Conservation (phyloP, 495 filamentous ascomycete species). For the Delitschia confertaspora region DNA sequence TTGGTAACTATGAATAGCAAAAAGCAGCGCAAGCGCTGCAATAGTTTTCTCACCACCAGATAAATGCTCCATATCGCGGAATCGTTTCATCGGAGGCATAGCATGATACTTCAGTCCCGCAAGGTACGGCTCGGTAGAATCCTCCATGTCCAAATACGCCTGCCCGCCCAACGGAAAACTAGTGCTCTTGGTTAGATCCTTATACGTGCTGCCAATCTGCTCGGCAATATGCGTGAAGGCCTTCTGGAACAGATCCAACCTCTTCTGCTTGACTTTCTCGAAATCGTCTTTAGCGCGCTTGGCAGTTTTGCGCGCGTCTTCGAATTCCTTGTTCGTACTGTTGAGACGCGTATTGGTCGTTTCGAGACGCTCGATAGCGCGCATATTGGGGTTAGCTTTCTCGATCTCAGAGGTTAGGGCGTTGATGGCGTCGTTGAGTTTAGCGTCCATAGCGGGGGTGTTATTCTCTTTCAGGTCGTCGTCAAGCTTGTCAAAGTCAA, state of each 20-base stretch:
- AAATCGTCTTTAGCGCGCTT: constrained; percentile 75
- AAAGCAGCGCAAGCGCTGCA: constrained; percentile 88
- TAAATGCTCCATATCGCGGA: constrained; percentile 97
- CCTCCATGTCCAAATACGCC: constrained; percentile 88
- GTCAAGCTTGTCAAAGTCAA: constrained; percentile 79
- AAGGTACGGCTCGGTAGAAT: constrained; percentile 83
- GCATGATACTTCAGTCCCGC: constrained; percentile 96
- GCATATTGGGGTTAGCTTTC: constrained; percentile 91
- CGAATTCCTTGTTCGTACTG: constrained; percentile 79
- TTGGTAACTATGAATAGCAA: constrained; percentile 92
- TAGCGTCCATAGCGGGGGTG: constrained; percentile 47
- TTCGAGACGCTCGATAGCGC: constrained; percentile 86
- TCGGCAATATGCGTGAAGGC: constrained; percentile 92
- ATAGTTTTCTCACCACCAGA: constrained; percentile 98
- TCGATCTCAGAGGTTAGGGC: constrained; percentile 69
- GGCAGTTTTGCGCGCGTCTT: constrained; percentile 63
- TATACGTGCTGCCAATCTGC: constrained; percentile 88
- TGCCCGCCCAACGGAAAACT: constrained; percentile 83
- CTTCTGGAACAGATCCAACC: constrained; percentile 86
- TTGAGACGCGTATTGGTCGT: constrained; percentile 75
- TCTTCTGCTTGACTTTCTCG: constrained; percentile 65
- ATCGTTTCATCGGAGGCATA: constrained; percentile 96
- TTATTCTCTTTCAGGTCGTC: constrained; percentile 42
- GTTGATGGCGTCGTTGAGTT: constrained; percentile 67
- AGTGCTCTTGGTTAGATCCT: constrained; percentile 80